Percentiles rank a stretch among this genome's conserved stretches.
phyloP scores from a whole-genome alignment of 176 grass and related monocot species.

The Neostapfia colusana region DNA sequence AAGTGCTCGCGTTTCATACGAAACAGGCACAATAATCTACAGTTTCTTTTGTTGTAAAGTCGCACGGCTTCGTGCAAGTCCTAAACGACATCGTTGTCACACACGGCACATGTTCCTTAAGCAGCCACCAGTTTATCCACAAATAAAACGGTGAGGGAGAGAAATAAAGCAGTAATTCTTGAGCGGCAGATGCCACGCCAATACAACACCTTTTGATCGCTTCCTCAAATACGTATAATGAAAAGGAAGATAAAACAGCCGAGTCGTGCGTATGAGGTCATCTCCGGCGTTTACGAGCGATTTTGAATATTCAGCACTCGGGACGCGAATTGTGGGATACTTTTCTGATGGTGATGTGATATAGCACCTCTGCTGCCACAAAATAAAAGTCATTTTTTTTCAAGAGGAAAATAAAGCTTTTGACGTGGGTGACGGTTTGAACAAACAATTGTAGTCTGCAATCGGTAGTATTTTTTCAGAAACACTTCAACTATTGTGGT shows the following conservation, averaged over 20 bases:
- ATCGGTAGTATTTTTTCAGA: background rate
- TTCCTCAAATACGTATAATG: background rate
- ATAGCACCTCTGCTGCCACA: background rate
- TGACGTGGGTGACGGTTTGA: background rate
- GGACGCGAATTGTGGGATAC: background rate
- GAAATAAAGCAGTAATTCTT: background rate
- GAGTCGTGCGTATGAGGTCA: background rate
- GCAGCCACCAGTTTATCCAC: constrained; percentile 5
- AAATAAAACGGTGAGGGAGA: background rate
- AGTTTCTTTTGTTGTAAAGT: background rate
- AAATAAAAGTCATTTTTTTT: background rate
- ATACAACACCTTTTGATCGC: background rate
- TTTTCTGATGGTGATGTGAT: background rate
- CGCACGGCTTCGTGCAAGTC: constrained; percentile 20
- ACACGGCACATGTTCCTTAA: constrained; percentile 23
- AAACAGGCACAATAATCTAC: background rate
- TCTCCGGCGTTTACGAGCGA: background rate
- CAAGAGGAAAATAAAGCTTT: background rate
- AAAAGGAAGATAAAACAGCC: background rate
- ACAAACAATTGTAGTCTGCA: background rate
- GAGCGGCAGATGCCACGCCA: constrained; percentile 10
- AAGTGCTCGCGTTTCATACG: background rate
- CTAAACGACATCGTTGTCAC: background rate
- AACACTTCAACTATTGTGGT: background rate
- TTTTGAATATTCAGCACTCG: constrained; percentile 8